Evolutionary conservation across 169 alveolate species (phyloP).

Genomic region (Eimeria praecox): DNA sequence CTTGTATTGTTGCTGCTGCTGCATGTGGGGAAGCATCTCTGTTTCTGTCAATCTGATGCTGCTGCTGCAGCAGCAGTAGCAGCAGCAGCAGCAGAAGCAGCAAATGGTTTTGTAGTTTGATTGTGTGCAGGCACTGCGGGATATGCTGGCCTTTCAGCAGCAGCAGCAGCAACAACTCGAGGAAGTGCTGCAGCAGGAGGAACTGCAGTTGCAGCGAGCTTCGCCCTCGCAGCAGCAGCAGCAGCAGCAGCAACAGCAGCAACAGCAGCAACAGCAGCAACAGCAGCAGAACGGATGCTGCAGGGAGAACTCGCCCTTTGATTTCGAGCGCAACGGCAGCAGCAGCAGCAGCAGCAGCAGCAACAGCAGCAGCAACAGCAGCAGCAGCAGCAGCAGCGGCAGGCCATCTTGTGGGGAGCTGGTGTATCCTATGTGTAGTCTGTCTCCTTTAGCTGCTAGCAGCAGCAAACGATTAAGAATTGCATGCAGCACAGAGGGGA

Average conservation of each 20-base stretch:
- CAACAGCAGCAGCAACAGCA: slow-evolving; percentile 4
- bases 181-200: too few species aligned
- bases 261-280: background rate
- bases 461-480: too few species aligned
- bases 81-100: background rate
- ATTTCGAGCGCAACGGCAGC: background rate
- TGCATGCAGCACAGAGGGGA: too few species aligned
- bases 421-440: background rate
- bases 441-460: background rate
- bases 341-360: too few species aligned
- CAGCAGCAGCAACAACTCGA: slow-evolving; percentile 41
- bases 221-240: too few species aligned
- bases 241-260: slow-evolving; percentile 3
- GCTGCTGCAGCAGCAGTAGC: slow-evolving; percentile 17
- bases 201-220: slow-evolving; percentile 14
- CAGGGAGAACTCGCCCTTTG: slow-evolving; percentile 8
- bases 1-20: background rate
- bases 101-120: background rate
- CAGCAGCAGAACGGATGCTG: slow-evolving; percentile 19
- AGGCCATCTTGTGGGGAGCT: background rate
- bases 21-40: too few species aligned
- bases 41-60: background rate
- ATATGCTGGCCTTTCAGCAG: background rate
- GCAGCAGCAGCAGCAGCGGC: slow-evolving; percentile 35
- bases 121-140: slow-evolving; percentile 32